Percentiles rank a stretch among this genome's conserved stretches.
These are phyloP conservation scores for Mucor saturninus DNA, from an alignment of 371 early-diverging fungal species.

Conservation along the genomic window DNA sequence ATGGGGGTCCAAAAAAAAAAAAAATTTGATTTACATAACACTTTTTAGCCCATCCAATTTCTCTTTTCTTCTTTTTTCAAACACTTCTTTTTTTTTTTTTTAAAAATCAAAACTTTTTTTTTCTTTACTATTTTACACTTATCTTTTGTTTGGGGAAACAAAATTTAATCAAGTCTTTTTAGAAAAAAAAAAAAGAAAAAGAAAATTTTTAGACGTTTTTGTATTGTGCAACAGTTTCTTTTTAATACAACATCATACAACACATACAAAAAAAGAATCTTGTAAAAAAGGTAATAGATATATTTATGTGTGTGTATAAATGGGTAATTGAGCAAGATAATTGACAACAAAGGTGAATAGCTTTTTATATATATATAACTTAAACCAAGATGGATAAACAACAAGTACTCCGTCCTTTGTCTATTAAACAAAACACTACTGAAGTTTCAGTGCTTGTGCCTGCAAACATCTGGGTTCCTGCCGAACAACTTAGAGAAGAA, in stretches of 20 bases:
- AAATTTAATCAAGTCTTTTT: conserved; percentile 10
- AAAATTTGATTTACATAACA: conserved; percentile 10
- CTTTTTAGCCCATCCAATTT: conserved; percentile 3
- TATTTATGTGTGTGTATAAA: neutral
- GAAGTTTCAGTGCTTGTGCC: conserved; percentile 87
- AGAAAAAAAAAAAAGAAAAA: conserved; percentile 8
- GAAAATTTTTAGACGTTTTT: conserved; percentile 12
- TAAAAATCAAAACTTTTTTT: conserved; percentile 9
- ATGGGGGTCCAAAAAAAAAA: conserved; percentile 24
- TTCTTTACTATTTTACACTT: conserved; percentile 9
- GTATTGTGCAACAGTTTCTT: conserved; percentile 20
- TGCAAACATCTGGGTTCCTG: conserved; percentile 86
- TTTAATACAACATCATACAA: conserved; percentile 23
- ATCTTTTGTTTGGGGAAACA: conserved; percentile 30
- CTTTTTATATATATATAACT: conserved; percentile 10
- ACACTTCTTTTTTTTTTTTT: conserved; percentile 20
- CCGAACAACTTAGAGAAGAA: conserved; percentile 87
- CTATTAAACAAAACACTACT: conserved; percentile 78
- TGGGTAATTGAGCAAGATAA: neutral
- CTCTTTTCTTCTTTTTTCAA: conserved; percentile 9
- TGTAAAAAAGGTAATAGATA: conserved; percentile 1
- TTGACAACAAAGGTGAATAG: conserved; percentile 5
- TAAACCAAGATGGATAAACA: conserved; percentile 28
- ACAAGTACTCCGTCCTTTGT: conserved; percentile 76
- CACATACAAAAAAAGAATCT: conserved; percentile 13